These are phyloP conservation scores for Brassica hybrid DNA, from an alignment of 441 rosid species.

Conservation along the genomic window DNA sequence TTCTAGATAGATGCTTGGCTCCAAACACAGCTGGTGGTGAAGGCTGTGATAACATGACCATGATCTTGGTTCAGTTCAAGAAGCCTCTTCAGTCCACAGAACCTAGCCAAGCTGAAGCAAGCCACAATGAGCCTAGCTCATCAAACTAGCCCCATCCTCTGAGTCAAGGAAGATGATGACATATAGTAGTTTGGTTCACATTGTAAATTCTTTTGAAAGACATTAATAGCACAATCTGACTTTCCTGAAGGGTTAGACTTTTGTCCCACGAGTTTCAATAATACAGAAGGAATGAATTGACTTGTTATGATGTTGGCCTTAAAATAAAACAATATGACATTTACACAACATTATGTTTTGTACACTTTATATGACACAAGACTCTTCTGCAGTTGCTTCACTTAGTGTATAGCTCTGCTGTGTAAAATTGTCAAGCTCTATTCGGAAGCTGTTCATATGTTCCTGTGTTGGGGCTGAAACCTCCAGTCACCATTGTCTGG, in stretches of 20 bases:
- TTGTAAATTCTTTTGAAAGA: slow-evolving; percentile 38
- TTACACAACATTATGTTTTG: slow-evolving; percentile 39
- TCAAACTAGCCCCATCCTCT: slow-evolving; percentile 24
- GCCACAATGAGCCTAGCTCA: slow-evolving; percentile 28
- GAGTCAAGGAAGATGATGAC: slow-evolving; percentile 21
- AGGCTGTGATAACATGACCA: slow-evolving; percentile 99
- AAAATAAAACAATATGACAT: slow-evolving; percentile 36
- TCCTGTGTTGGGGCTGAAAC: slow-evolving; percentile 82
- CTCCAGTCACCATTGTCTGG: slow-evolving; percentile 83
- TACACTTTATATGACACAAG: slow-evolving; percentile 24
- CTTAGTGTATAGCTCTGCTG: slow-evolving; percentile 28
- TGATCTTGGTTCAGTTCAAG: slow-evolving; percentile 93
- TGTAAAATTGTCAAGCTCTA: slow-evolving; percentile 46
- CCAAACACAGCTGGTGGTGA: slow-evolving; percentile 87
- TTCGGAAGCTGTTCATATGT: slow-evolving; percentile 93
- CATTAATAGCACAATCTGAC: slow-evolving; percentile 11
- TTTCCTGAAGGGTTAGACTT: slow-evolving; percentile 17
- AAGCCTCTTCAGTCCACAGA: slow-evolving; percentile 60
- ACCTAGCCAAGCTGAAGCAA: slow-evolving; percentile 21
- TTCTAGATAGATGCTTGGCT: slow-evolving; percentile 87
- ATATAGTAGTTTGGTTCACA: slow-evolving; percentile 23
- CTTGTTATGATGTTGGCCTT: slow-evolving; percentile 22
- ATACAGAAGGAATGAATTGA: slow-evolving; percentile 30
- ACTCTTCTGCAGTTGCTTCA: slow-evolving; percentile 22
- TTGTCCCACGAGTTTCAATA: slow-evolving; percentile 19